Conservation (phyloP, 2,329 filamentous ascomycete species). For the Penicillium sp. region DNA sequence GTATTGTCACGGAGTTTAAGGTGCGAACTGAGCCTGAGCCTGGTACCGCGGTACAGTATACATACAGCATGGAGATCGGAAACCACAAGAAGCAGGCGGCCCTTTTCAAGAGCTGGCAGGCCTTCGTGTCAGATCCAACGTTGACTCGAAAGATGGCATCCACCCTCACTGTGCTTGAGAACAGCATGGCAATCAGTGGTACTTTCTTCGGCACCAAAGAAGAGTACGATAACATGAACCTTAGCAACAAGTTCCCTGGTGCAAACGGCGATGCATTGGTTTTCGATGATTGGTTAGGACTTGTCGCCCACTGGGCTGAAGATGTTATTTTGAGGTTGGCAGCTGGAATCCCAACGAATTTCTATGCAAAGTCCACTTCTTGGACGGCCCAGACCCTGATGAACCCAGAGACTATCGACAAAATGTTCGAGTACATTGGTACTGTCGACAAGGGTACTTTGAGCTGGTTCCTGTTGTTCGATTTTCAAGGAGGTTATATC, state of each 20-base stretch:
- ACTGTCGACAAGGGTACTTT: neutral
- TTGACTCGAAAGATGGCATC: neutral
- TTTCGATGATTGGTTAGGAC: neutral
- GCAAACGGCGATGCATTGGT: conserved; percentile 39
- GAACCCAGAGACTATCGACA: neutral
- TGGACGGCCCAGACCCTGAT: neutral
- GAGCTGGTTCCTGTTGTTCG: conserved; percentile 40
- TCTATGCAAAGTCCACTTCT: neutral
- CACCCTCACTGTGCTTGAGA: neutral
- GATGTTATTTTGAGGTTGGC: neutral
- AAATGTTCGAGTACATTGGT: neutral
- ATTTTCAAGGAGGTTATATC: conserved; percentile 50
- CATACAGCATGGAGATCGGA: conserved; percentile 52
- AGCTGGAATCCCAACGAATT: neutral
- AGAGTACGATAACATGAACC: neutral
- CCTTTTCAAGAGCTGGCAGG: neutral
- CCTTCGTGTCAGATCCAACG: neutral
- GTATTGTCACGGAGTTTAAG: conserved; percentile 39
- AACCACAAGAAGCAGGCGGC: conserved; percentile 9
- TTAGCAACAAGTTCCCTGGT: neutral
- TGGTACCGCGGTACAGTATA: conserved; percentile 54
- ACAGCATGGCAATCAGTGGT: neutral
- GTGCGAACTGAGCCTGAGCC: conserved; percentile 33
- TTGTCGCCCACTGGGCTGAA: neutral
- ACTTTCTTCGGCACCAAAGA: conserved; percentile 1